Base-by-base conservation (phyloP, 1,284 basidiomycete species). In the Puccinia polysora region DNA sequence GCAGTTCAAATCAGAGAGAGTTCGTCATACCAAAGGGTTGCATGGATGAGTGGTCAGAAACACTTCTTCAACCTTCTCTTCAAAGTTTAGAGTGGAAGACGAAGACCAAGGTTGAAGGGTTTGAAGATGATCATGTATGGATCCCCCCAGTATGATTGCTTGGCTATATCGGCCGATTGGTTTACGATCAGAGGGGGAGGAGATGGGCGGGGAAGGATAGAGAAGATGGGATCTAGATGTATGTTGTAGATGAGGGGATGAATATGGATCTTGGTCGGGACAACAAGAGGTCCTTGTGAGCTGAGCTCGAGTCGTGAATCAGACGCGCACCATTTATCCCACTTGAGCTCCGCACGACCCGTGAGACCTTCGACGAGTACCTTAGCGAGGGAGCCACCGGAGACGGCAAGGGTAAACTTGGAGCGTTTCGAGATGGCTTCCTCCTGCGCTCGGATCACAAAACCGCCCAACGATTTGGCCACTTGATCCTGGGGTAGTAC, bases 271-370 rank as follows among this genome's bases (percentile, higher is more conserved):
- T n/a, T n/a, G n/a, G n/a, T n/a, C n/a, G n/a, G n/a, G n/a, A n/a
- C n/a, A n/a, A n/a, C n/a, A n/a, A n/a, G n/a, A n/a, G n/a, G n/a
- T n/a, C n/a, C n/a, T n/a, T n/a, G n/a, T n/a, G n/a, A 58, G 8
- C 7, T 38, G 23, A 12, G 38, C n/a, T n/a, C n/a, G n/a, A n/a
- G n/a, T n/a, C n/a, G n/a, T n/a, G n/a, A n/a, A n/a, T n/a, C n/a
- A n/a, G n/a, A n/a, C n/a, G n/a, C n/a, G 75, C 77, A 93, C 94
- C 94, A 98, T 81, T 91, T 91, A 80, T 94, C 88, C 94, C 96
- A 99, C 80, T 89, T 90, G 15, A 94, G 85, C 55, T 85, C 85
- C 50, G 87, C 83, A 76, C 89, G 84, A 70, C 81, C 84, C 74
- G 94, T 85, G 75, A 97, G 76, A 86, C 62, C 85, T 86, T 75